Evolutionary conservation across 805 yeast species (phyloP), one percentile per base, ranked within the genome.

Genomic region (Starmera amethionina): DNA sequence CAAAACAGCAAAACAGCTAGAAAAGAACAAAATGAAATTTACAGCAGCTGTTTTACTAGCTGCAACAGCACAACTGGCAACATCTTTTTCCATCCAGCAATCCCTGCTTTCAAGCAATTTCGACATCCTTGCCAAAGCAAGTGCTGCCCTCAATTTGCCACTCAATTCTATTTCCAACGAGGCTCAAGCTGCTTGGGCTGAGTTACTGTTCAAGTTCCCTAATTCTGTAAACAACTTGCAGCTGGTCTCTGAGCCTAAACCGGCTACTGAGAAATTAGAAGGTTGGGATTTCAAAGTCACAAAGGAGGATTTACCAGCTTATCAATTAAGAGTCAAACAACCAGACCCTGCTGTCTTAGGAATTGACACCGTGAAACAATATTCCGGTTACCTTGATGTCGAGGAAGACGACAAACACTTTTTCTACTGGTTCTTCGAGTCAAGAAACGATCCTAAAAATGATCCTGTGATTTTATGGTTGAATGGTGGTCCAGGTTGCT

Each of bases 401-500:
- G 75, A 70, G 44, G 85, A 80, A 38, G 86, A 79, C 49, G 96
- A 86, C 57, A 87, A 87, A 64, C 96, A 87, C 64, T 79, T 86
- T 58, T 86, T 85, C 66, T 73, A 67, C 55, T 71, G 93, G 89
- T 81, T 80, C 56, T 88, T 87, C 53, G 95, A 87, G 63, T 80
- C 90, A 44, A 77, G 95, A 69, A 82, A 81, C 58, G 89, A 84
- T 60, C 95, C 96, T n/a, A 65, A 65, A 47, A 83, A 71, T 44
- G 96, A 86, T 61, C 96, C 96, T 1, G 69, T 86, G 33, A 73
- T 88, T 38, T 68, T 90, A 49, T 88, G 96, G 95, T 71, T 87
- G 56, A 87, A 87, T 57, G 96, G 96, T 51, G 96, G 96, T 14
- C 96, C 96, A 35, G 96, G 96, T 4, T 87, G 96, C 64, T 83